Evolutionary conservation across 352 stramenopile species (phyloP), one percentile per base, ranked within the genome.

Genomic region (Phytophthora syringae): DNA sequence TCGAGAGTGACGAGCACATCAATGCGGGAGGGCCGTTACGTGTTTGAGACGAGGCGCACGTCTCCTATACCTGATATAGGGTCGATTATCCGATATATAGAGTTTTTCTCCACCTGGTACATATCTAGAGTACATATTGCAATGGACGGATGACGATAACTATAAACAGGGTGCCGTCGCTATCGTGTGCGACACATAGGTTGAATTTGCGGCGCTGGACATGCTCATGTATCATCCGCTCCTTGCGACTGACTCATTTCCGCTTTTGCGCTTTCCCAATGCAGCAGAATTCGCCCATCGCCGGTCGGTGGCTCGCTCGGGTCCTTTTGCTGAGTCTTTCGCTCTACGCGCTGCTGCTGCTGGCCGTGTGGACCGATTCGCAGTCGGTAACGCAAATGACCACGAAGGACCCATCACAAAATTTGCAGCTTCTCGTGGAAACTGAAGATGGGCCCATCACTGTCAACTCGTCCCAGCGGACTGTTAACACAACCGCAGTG

Each of bases 251-350:
- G 22, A 5, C 21, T 50, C 62, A 70, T 66, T 70, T n/a, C 62
- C 36, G 36, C 13, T 52, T 69, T 36, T 69, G 5, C 21, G 7
- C 11, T 15, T 48, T 15, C 7, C 20, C 37, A 43, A 72, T 65
- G 64, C 64, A 59, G 18, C 57, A 67, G 30, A 55, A 25, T 37
- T 48, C 57, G 11, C 22, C 34, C 0, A 52, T 67, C 4, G 64
- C 64, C 32, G 30, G 64, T 52, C 57, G 64, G 28, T 72, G 64
- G 64, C 37, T 72, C 10, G 27, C 34, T 20, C 40, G 64, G 11
- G 51, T 40, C 12, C 37, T 72, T 20, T 28, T 56, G 7, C 7
- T 67, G 32, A 72, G 40, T 15, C 39, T 72, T 15, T 37, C 43
- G 5, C 64, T 72, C 20, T 67, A 72, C 22, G 21, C 42, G 1